A percentile compares a stretch with the other conserved stretches of the same genome.
These are phyloP conservation scores for Sporodiniella umbellata DNA, from an alignment of 371 early-diverging fungal species.

Conservation along the genomic window DNA sequence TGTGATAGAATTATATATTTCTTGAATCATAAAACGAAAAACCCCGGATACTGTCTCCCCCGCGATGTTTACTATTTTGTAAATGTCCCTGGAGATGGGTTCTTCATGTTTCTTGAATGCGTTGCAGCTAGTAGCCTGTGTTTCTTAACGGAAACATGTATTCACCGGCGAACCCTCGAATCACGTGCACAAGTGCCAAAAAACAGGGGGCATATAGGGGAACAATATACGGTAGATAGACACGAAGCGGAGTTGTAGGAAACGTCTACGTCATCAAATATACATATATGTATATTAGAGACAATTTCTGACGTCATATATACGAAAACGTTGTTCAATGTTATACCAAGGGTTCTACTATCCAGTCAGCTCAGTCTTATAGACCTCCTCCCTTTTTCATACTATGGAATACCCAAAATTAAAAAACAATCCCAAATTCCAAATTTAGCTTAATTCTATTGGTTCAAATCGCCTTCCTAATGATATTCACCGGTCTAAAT, in stretches of 20 bases:
- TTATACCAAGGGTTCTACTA: too few relatives aligned
- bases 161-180: conserved; percentile 8
- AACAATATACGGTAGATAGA: conserved; percentile 6
- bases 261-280: too few relatives aligned
- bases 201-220: too few relatives aligned
- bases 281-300: too few relatives aligned
- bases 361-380: too few relatives aligned
- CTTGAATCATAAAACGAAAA: conserved; percentile 9
- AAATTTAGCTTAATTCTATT: too few relatives aligned
- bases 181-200: conserved; percentile 5
- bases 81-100: conserved; percentile 12
- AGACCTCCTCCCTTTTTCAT: too few relatives aligned
- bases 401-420: too few relatives aligned
- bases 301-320: too few relatives aligned
- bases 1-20: conserved; percentile 7
- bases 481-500: not conserved
- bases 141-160: conserved; percentile 9
- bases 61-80: conserved; percentile 11
- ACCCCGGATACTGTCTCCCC: conserved; percentile 13
- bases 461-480: too few relatives aligned
- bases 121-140: conserved; percentile 10
- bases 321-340: too few relatives aligned
- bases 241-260: not conserved
- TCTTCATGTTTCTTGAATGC: conserved; percentile 13
- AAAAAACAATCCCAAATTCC: too few relatives aligned